Evolutionary conservation across 129 eudicot genomes (phyloP).

Genomic region (Pittosporum tobira): DNA sequence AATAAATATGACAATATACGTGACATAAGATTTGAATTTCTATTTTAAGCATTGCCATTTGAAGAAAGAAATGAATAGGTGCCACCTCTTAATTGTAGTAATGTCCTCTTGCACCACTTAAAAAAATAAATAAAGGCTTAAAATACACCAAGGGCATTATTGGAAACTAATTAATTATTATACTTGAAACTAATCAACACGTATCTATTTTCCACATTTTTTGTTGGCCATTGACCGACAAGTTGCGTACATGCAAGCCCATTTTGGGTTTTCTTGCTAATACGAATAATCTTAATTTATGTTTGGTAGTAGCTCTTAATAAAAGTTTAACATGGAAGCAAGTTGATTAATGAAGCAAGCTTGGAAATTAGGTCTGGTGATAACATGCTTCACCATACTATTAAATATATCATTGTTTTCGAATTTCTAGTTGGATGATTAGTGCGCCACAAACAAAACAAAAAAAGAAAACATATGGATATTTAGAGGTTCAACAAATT

Average conservation of each 20-base stretch:
- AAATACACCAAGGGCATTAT: not conserved
- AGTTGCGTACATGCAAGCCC: too few species aligned
- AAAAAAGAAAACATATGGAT: too few species aligned
- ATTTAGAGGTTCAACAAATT: too few species aligned
- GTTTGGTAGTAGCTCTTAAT: too few species aligned
- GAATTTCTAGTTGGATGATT: not conserved
- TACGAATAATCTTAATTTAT: not conserved
- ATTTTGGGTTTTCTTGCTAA: not conserved
- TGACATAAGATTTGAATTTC: too few species aligned
- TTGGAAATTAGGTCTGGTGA: not conserved
- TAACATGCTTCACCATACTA: not conserved
- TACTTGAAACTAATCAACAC: too few species aligned
- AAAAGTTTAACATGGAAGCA: not conserved
- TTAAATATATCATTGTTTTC: not conserved
- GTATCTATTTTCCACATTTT: too few species aligned
- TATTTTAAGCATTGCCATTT: too few species aligned
- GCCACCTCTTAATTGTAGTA: not conserved
- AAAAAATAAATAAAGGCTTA: not conserved
- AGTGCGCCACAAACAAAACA: too few species aligned
- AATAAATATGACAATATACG: too few species aligned
- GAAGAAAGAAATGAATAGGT: not conserved
- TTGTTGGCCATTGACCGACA: too few species aligned
- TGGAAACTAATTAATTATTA: too few species aligned
- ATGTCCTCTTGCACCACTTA: not conserved
- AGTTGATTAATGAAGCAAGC: conserved; percentile 1